Evolutionary conservation across 78 protist genomes (phyloP).

Genomic region (Pigoraptor vietnamica): DNA sequence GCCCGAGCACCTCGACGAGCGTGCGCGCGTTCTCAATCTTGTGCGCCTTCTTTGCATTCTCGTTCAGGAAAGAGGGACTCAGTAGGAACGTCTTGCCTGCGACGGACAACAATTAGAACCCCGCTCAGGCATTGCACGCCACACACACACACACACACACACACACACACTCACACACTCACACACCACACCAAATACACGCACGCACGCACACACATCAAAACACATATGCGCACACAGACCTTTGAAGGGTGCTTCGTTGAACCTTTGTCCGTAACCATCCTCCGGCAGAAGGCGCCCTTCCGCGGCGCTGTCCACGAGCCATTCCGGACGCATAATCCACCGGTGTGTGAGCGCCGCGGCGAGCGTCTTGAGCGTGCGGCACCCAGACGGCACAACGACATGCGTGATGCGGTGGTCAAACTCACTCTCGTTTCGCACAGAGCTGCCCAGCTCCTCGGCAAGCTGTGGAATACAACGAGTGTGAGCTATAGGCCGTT

Average conservation of each 20-base stretch:
- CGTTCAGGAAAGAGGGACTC: background rate
- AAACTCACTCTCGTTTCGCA: background rate
- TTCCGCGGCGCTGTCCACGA: background rate
- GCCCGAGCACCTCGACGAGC: background rate
- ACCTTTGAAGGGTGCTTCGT: background rate
- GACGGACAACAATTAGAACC: too few relatives aligned
- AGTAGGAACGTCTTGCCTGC: background rate
- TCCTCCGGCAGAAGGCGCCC: background rate
- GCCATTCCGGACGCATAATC: background rate
- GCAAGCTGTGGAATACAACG: background rate
- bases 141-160: too few relatives aligned
- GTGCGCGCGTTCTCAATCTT: background rate
- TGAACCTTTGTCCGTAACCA: background rate
- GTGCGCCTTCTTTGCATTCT: background rate
- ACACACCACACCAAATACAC: too few relatives aligned
- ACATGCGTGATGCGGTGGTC: background rate
- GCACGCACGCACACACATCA: background rate
- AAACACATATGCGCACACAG: background rate
- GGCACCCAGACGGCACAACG: background rate
- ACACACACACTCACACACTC: too few relatives aligned
- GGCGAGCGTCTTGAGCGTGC: background rate
- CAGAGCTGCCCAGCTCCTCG: background rate
- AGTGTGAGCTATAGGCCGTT: background rate
- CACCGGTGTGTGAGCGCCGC: background rate
- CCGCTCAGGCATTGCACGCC: too few relatives aligned